Evolutionary conservation across 768 basidiomycete species (phyloP).

Genomic region (Naematelia aurantialba): DNA sequence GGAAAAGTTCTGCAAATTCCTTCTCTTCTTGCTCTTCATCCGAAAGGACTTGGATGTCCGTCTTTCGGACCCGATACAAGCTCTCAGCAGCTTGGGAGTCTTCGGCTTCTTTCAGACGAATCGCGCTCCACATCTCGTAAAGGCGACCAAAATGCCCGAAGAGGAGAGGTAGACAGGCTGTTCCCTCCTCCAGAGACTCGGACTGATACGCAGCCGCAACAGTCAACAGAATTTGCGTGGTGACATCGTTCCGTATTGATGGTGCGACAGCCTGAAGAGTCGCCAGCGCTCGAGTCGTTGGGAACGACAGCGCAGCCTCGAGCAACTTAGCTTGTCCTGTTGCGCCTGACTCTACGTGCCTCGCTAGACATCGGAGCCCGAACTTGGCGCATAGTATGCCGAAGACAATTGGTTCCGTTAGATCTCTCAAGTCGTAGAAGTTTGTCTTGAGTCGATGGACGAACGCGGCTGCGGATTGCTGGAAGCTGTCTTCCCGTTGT

Average conservation of each 20-base stretch:
- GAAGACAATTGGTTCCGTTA: slow-evolving; percentile 64
- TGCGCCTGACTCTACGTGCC: slow-evolving; percentile 7
- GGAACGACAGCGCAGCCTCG: background rate
- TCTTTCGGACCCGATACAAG: slow-evolving; percentile 67
- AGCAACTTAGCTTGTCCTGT: background rate
- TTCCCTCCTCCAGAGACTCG: background rate
- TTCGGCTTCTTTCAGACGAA: slow-evolving; percentile 67
- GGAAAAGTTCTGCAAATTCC: slow-evolving; percentile 82
- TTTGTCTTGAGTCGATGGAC: slow-evolving; percentile 63
- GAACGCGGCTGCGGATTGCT: slow-evolving; percentile 76
- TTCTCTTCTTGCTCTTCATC: slow-evolving; percentile 76
- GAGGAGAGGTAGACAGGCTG: background rate
- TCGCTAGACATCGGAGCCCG: slow-evolving; percentile 62
- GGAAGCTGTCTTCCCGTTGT: slow-evolving; percentile 66
- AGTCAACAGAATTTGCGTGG: slow-evolving; percentile 22
- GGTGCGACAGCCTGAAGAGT: too few relatives aligned
- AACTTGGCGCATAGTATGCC: slow-evolving; percentile 66
- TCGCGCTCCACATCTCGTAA: slow-evolving; percentile 76
- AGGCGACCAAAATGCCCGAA: slow-evolving; percentile 60
- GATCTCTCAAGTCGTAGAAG: slow-evolving; percentile 70
- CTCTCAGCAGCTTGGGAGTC: slow-evolving; percentile 64
- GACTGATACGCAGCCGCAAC: slow-evolving; percentile 13
- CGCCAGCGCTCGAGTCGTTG: background rate
- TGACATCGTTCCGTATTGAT: slow-evolving; percentile 3
- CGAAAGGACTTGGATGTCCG: slow-evolving; percentile 57